A percentile compares a stretch with the other conserved stretches of the same genome.
These are phyloP conservation scores for Diaporthe humulicola DNA, from an alignment of 2,329 filamentous ascomycete genomes.

Conservation along the genomic window DNA sequence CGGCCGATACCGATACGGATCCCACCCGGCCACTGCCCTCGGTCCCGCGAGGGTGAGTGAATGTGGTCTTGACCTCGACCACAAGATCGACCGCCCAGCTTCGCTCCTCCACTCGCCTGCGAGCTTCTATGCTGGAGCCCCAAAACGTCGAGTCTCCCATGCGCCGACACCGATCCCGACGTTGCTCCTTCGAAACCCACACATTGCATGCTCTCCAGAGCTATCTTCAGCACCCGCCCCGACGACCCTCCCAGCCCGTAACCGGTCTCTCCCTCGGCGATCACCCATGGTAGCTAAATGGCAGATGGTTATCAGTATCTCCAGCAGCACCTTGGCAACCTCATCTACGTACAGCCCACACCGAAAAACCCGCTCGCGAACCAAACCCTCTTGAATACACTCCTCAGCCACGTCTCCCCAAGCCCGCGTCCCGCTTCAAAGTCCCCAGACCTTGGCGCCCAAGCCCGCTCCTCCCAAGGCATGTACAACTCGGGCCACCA, in stretches of 20 bases:
- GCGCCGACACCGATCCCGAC: slow-evolving; percentile 47
- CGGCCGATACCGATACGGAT: slow-evolving; percentile 20
- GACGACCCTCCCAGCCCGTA: slow-evolving; percentile 8
- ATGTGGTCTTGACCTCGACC: slow-evolving; percentile 30
- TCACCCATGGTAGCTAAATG: slow-evolving; percentile 66
- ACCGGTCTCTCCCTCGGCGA: slow-evolving; percentile 25
- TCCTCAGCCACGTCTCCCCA: slow-evolving; percentile 50
- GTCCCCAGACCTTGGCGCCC: slow-evolving; percentile 47
- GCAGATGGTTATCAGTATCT: slow-evolving; percentile 77
- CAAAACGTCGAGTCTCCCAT: slow-evolving; percentile 45
- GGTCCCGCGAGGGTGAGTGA: slow-evolving; percentile 15
- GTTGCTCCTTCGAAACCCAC: slow-evolving; percentile 41
- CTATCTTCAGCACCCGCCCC: slow-evolving; percentile 40
- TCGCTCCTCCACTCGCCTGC: slow-evolving; percentile 30
- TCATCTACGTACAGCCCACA: slow-evolving; percentile 68
- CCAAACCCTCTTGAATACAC: slow-evolving; percentile 49
- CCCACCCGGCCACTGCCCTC: not conserved
- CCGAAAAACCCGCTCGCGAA: slow-evolving; percentile 57
- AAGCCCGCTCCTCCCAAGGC: slow-evolving; percentile 54
- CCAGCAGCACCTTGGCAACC: slow-evolving; percentile 70
- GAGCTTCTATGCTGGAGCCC: slow-evolving; percentile 45
- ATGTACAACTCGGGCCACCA: slow-evolving; percentile 84
- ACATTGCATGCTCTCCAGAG: slow-evolving; percentile 49
- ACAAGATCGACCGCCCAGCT: slow-evolving; percentile 17
- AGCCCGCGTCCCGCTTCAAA: slow-evolving; percentile 48